Evolutionary conservation across 768 basidiomycete genomes (phyloP).

Genomic region (Fomitopsis serialis): DNA sequence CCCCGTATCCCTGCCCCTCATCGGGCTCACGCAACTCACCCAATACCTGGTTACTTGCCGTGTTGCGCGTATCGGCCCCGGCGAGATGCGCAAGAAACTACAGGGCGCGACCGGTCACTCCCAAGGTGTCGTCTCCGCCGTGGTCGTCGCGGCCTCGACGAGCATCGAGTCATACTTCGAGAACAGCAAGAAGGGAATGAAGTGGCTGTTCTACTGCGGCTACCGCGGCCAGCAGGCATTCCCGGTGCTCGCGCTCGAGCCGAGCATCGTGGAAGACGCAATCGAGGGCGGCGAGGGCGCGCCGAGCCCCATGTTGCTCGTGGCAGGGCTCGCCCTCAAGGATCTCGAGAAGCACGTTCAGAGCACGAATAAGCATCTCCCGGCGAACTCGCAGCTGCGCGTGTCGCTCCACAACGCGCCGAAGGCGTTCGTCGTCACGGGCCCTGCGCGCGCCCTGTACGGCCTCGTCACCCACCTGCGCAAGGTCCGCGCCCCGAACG

Average conservation of each 20-base stretch:
- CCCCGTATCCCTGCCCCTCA: constrained; percentile 91
- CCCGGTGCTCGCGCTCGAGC: constrained; percentile 87
- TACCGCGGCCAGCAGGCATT: constrained; percentile 92
- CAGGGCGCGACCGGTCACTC: constrained; percentile 94
- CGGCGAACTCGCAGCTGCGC: constrained; percentile 68
- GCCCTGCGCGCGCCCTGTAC: constrained; percentile 86
- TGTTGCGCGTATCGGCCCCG: constrained; percentile 70
- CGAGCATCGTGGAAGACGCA: constrained; percentile 79
- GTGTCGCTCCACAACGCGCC: constrained; percentile 94
- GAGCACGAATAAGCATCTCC: constrained; percentile 84
- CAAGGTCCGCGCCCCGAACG: constrained; percentile 82
- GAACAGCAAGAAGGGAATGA: constrained; percentile 80
- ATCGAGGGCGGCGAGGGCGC: constrained; percentile 90
- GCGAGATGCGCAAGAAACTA: constrained; percentile 70
- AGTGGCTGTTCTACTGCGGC: constrained; percentile 91
- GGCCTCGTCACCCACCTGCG: constrained; percentile 89
- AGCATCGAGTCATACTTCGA: constrained; percentile 67
- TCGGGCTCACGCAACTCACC: constrained; percentile 91
- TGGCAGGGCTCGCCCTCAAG: constrained; percentile 74
- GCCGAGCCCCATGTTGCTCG: constrained; percentile 90
- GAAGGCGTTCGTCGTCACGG: constrained; percentile 87
- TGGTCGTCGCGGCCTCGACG: constrained; percentile 76
- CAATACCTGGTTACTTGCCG: constrained; percentile 86
- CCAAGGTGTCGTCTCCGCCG: constrained; percentile 94
- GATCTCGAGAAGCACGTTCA: constrained; percentile 77